phyloP scores from a whole-genome alignment of 2,329 filamentous ascomycete species.

The Tolypocladium album region DNA sequence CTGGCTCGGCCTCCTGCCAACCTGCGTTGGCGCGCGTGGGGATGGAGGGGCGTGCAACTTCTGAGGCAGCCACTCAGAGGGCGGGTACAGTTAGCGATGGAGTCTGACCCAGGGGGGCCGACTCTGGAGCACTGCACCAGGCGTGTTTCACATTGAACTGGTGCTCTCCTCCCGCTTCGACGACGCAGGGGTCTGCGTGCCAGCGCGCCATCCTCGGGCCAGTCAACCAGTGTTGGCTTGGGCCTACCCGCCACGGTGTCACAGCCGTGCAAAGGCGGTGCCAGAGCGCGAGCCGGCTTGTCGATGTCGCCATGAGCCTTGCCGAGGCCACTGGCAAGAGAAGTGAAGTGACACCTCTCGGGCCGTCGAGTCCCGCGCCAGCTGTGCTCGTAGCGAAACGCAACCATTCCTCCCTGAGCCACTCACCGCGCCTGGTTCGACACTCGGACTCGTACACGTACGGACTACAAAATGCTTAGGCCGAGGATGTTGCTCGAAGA shows the following conservation, averaged over 20 bases:
- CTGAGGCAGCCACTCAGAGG: slow-evolving; percentile 9
- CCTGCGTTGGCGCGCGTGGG: slow-evolving; percentile 2
- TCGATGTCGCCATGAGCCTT: background rate
- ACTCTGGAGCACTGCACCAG: slow-evolving; percentile 40
- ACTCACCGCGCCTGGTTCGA: background rate
- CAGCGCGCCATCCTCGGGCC: background rate
- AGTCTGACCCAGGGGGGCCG: slow-evolving; percentile 21
- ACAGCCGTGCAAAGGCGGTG: background rate
- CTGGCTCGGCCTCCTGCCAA: background rate
- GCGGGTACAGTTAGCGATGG: slow-evolving; percentile 22
- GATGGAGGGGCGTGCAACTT: slow-evolving; percentile 12
- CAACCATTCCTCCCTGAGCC: background rate
- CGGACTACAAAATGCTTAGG: background rate
- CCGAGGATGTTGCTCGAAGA: background rate
- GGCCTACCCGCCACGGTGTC: background rate
- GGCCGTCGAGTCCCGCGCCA: background rate
- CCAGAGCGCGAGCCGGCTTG: background rate
- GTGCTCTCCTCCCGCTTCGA: background rate
- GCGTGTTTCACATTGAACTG: slow-evolving; percentile 36
- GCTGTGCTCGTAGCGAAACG: background rate
- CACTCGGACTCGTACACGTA: background rate
- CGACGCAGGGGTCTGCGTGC: background rate
- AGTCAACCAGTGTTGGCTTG: background rate
- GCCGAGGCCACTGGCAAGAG: background rate
- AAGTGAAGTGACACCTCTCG: background rate